Evolutionary conservation across 2,329 filamentous ascomycete genomes (phyloP).

Genomic region (Fusarium falciforme): DNA sequence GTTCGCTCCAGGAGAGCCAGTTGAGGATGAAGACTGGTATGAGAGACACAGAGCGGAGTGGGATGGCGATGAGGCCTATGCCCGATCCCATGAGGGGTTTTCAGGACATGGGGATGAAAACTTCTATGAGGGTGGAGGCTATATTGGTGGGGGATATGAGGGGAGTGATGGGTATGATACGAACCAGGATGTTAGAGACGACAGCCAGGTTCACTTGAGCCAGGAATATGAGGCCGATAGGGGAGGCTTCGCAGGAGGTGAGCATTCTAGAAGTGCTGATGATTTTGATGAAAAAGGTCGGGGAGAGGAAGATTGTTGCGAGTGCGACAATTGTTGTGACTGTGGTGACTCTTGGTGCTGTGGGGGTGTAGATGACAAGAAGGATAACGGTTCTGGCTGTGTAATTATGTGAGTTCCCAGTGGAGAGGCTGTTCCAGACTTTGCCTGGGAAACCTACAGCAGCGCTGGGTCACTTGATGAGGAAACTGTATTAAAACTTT

Average conservation of each 20-base stretch:
- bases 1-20: background rate
- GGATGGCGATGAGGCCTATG: background rate
- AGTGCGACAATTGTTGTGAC: background rate
- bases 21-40: background rate
- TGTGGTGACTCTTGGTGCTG: background rate
- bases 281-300: background rate
- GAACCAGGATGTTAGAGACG: background rate
- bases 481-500: too few species aligned
- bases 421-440: background rate
- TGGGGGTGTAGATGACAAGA: background rate
- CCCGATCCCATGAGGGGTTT: background rate
- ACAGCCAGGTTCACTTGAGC: background rate
- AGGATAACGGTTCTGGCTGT: slow-evolving; percentile 9
- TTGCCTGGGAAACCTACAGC: too few species aligned
- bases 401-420: slow-evolving; percentile 11
- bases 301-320: background rate
- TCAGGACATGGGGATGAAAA: background rate
- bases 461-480: too few species aligned
- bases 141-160: background rate
- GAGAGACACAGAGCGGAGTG: background rate
- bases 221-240: background rate
- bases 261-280: background rate
- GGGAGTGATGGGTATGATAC: slow-evolving; percentile 5
- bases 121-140: background rate
- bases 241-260: background rate